phyloP scores from a whole-genome alignment of 1,139 yeast genomes.

The Pneumocystis sp. region DNA sequence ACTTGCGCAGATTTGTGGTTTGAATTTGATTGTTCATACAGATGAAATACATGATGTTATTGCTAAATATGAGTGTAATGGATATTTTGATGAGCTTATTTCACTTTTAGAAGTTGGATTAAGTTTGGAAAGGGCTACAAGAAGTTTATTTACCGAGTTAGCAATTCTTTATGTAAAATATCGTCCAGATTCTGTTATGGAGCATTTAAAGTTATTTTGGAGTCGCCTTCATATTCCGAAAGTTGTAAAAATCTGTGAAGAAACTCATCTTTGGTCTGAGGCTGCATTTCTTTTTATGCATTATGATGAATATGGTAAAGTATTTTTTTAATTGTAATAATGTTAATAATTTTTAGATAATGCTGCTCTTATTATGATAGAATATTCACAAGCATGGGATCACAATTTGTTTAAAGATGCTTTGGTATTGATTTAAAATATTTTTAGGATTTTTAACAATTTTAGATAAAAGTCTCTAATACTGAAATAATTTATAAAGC shows the following conservation, averaged over 20 bases:
- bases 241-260: conserved; percentile 86
- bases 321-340: conserved; percentile 95
- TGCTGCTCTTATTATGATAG: not conserved
- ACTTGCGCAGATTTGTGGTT: conserved; percentile 96
- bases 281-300: conserved; percentile 91
- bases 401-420: conserved; percentile 89
- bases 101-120: conserved; percentile 90
- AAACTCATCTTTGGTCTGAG: conserved; percentile 92
- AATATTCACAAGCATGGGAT: conserved; percentile 29
- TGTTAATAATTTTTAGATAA: conserved; percentile 40
- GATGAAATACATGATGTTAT: conserved; percentile 91
- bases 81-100: conserved; percentile 82
- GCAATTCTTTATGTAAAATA: conserved; percentile 84
- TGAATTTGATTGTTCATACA: conserved; percentile 90
- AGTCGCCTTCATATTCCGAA: conserved; percentile 96
- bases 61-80: conserved; percentile 70
- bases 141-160: conserved; percentile 98
- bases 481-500: conserved; percentile 96
- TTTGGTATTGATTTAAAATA: conserved; percentile 32
- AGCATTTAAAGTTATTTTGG: conserved; percentile 95
- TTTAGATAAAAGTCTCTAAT: conserved; percentile 58
- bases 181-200: conserved; percentile 83
- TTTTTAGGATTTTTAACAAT: not conserved
- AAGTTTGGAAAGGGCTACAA: conserved; percentile 94
- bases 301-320: conserved; percentile 98